These are phyloP conservation scores for button mushroom (Agaricus bisporus) DNA, from an alignment of 768 basidiomycete genomes.

Conservation along the genomic window DNA sequence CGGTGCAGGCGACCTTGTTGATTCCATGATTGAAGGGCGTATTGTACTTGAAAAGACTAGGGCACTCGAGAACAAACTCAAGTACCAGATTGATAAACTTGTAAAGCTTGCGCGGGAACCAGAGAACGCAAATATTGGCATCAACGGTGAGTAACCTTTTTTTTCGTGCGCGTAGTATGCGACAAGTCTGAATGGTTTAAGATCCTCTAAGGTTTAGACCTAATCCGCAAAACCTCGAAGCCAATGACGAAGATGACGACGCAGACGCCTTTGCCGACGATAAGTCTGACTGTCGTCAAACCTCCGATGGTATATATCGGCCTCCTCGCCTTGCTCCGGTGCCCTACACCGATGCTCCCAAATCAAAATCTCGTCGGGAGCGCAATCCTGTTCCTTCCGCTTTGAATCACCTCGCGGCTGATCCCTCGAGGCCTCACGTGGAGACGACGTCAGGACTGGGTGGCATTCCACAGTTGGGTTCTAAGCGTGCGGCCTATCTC, in stretches of 20 bases:
- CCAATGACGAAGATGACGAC: slow-evolving; percentile 15
- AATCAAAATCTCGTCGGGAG: slow-evolving; percentile 43
- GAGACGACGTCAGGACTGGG: slow-evolving; percentile 75
- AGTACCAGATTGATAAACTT: slow-evolving; percentile 95
- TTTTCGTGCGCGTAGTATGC: neutral
- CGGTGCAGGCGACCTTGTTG: slow-evolving; percentile 69
- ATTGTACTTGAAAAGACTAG: slow-evolving; percentile 87
- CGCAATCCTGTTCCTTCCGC: slow-evolving; percentile 59
- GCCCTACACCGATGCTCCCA: slow-evolving; percentile 59
- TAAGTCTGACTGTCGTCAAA: neutral
- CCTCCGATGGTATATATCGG: slow-evolving; percentile 56
- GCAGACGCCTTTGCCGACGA: slow-evolving; percentile 15
- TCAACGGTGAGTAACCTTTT: slow-evolving; percentile 48
- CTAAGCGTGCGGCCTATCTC: slow-evolving; percentile 73
- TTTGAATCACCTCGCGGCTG: slow-evolving; percentile 56
- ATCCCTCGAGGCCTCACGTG: slow-evolving; percentile 61
- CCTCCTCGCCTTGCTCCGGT: slow-evolving; percentile 88
- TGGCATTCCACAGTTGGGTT: slow-evolving; percentile 46
- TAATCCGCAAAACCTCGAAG: slow-evolving; percentile 71
- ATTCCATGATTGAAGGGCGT: slow-evolving; percentile 72
- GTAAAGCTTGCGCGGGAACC: slow-evolving; percentile 68
- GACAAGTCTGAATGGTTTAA: slow-evolving; percentile 22
- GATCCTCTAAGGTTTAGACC: slow-evolving; percentile 92
- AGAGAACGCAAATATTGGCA: slow-evolving; percentile 30
- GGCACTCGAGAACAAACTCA: slow-evolving; percentile 78